phyloP scores from a whole-genome alignment of 768 basidiomycete genomes.

The Naematelia aurantialba region DNA sequence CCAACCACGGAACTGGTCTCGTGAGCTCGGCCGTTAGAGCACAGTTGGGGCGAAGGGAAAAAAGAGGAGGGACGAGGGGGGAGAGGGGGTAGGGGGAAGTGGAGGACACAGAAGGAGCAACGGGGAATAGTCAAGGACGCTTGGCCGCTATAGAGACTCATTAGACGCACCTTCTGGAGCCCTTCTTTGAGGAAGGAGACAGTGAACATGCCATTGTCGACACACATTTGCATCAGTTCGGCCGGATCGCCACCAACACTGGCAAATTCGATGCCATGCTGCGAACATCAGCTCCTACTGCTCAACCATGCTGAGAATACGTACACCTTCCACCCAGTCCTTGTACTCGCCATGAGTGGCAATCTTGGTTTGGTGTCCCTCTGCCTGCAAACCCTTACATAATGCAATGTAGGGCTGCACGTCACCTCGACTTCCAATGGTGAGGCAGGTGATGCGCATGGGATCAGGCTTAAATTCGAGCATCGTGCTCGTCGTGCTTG shows the following conservation, averaged over 20 bases:
- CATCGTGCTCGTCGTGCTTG: constrained; percentile 91
- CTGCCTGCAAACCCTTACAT: constrained; percentile 63
- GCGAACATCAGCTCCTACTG: constrained; percentile 2
- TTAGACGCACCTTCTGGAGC: constrained; percentile 64
- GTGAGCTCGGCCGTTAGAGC: neutral
- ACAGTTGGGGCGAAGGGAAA: too few relatives aligned
- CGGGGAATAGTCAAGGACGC: too few relatives aligned
- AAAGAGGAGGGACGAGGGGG: too few relatives aligned
- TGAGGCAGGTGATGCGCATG: constrained; percentile 86
- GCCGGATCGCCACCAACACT: constrained; percentile 96
- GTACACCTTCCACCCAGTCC: constrained; percentile 89
- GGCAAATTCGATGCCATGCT: constrained; percentile 95
- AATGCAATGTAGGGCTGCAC: constrained; percentile 98
- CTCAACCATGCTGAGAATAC: constrained; percentile 43
- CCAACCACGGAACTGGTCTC: constrained; percentile 86
- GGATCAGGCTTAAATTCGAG: constrained; percentile 90
- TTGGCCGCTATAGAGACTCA: neutral
- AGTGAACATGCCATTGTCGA: constrained; percentile 97
- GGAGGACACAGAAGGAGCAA: too few relatives aligned
- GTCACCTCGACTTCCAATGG: constrained; percentile 93
- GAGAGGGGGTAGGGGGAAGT: neutral
- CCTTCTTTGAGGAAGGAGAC: constrained; percentile 91
- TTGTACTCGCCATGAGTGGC: constrained; percentile 94
- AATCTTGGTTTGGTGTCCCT: constrained; percentile 80
- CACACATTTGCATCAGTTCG: constrained; percentile 93